Conservation (phyloP, 2,329 filamentous ascomycete genomes). For the Aspergillus bombycis region DNA sequence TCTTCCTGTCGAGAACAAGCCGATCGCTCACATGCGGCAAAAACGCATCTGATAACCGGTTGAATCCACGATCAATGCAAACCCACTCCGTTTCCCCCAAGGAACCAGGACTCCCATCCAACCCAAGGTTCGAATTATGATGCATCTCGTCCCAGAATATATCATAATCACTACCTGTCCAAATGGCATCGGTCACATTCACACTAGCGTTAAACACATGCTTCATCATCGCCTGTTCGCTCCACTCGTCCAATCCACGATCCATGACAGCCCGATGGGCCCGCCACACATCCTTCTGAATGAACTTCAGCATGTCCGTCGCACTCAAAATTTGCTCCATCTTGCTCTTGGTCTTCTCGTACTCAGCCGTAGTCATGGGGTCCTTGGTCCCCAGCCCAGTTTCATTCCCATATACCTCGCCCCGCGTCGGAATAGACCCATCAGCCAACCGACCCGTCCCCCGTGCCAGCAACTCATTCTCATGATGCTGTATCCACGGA, state of each 20-base stretch:
- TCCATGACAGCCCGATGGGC: conserved; percentile 28
- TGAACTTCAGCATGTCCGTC: conserved; percentile 21
- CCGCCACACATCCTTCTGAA: conserved; percentile 28
- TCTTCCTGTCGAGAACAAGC: conserved; percentile 25
- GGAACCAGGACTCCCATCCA: conserved; percentile 29
- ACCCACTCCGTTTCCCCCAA: conserved; percentile 33
- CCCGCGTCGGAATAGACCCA: conserved; percentile 28
- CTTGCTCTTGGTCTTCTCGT: conserved; percentile 11
- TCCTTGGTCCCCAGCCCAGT: conserved; percentile 21
- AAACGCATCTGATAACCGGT: conserved; percentile 40
- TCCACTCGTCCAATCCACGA: conserved; percentile 30
- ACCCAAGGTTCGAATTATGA: conserved; percentile 38
- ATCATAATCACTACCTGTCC: conserved; percentile 35
- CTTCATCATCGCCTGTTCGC: conserved; percentile 32
- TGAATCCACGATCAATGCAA: conserved; percentile 40
- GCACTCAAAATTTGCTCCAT: conserved; percentile 25
- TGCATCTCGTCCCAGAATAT: conserved; percentile 40
- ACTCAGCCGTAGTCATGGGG: conserved; percentile 15
- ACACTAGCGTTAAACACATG: conserved; percentile 38
- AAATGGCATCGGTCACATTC: conserved; percentile 44
- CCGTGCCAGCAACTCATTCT: conserved; percentile 34
- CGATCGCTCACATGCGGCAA: conserved; percentile 34
- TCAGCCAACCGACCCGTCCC: conserved; percentile 25
- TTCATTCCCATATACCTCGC: conserved; percentile 22
- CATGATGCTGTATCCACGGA: conserved; percentile 28